Evolutionary conservation across 2,329 filamentous ascomycete genomes (phyloP).

Genomic region (Pseudofabraea citricarpa): DNA sequence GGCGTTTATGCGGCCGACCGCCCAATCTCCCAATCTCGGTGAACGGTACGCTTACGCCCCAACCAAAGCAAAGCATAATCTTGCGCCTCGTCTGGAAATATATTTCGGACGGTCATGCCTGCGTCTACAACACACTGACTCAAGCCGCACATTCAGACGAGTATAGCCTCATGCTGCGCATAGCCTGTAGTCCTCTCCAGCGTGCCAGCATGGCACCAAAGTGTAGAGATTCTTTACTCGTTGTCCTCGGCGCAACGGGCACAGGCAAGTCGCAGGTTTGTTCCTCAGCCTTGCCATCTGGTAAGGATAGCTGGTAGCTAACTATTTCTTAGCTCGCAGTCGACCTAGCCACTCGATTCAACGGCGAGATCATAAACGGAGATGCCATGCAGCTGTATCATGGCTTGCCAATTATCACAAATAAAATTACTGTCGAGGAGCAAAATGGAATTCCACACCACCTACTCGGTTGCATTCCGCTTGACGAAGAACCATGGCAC

Average conservation of each 20-base stretch:
- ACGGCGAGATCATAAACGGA: slow-evolving; percentile 93
- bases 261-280: slow-evolving; percentile 86
- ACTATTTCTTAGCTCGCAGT: slow-evolving; percentile 58
- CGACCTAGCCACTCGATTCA: slow-evolving; percentile 74
- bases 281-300: neutral
- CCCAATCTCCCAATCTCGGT: no score
- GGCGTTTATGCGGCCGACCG: no score
- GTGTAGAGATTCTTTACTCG: slow-evolving; percentile 59
- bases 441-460: slow-evolving; percentile 81
- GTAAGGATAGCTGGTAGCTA: no score
- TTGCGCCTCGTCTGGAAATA: neutral
- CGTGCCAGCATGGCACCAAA: slow-evolving; percentile 19
- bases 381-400: slow-evolving; percentile 98
- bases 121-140: neutral
- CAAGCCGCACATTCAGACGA: neutral
- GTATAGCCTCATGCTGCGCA: slow-evolving; percentile 13
- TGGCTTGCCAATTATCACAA: slow-evolving; percentile 90
- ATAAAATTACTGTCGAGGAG: slow-evolving; percentile 77
- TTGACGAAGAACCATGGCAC: slow-evolving; percentile 77
- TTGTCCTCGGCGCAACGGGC: slow-evolving; percentile 83
- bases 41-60: no score
- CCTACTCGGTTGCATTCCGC: slow-evolving; percentile 71
- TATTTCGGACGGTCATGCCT: neutral
- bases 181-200: slow-evolving; percentile 5
- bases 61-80: neutral